Evolutionary conservation across 306 rosid genomes (phyloP).

Genomic region (Acacia crassicarpa): DNA sequence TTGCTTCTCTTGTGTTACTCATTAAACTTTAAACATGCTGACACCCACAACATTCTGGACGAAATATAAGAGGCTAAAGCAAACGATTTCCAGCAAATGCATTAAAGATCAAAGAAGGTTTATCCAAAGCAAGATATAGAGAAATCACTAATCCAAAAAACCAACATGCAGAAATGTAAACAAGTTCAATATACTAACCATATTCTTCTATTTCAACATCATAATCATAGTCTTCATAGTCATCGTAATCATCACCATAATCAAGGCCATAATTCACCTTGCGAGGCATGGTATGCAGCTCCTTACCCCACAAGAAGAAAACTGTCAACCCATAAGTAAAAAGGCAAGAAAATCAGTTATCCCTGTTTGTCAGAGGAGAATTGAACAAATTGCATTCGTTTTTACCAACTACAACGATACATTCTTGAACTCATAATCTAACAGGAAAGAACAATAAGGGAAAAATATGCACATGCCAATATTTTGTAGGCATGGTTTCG

Average conservation of each 20-base stretch:
- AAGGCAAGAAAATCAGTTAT: neutral
- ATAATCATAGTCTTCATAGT: conserved; percentile 27
- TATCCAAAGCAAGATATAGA: neutral
- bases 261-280: conserved; percentile 65
- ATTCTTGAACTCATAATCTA: neutral
- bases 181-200: conserved; percentile 45
- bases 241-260: conserved; percentile 34
- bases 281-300: conserved; percentile 71
- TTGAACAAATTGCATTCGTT: neutral
- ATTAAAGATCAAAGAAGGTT: neutral
- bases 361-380: neutral
- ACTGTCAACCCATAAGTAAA: conserved; percentile 27
- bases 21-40: neutral
- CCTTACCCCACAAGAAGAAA: conserved; percentile 28
- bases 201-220: conserved; percentile 46
- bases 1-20: neutral
- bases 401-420: neutral
- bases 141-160: neutral
- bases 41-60: neutral
- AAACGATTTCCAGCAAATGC: conserved; percentile 12
- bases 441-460: neutral
- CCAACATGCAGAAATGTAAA: neutral
- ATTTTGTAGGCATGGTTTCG: neutral
- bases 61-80: neutral
- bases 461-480: neutral